These are phyloP conservation scores for Posidonia oceanica DNA, from an alignment of 116 monocot species.

Conservation along the genomic window DNA sequence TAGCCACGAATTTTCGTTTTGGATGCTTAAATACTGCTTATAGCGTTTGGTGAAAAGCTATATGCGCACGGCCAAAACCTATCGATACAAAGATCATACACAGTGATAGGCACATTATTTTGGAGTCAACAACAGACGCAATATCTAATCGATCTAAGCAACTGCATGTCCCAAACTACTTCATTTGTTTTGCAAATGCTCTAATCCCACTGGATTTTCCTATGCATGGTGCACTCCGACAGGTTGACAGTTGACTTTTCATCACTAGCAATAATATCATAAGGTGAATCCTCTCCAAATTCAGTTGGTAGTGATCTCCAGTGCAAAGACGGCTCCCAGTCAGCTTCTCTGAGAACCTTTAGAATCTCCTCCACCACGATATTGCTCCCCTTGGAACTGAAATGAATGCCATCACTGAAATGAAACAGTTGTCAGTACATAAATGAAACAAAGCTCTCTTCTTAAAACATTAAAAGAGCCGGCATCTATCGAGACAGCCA, in stretches of 20 bases:
- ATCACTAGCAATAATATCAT: constrained; percentile 47
- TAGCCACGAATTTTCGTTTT: no score
- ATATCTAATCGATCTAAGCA: no score
- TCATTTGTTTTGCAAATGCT: background rate
- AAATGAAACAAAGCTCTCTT: background rate
- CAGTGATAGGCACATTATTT: no score
- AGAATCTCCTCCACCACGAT: constrained; percentile 69
- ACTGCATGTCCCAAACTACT: no score
- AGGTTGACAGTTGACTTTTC: constrained; percentile 59
- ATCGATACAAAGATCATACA: no score
- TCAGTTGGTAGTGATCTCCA: constrained; percentile 88
- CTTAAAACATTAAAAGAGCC: background rate
- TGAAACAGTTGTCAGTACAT: background rate
- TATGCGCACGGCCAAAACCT: no score
- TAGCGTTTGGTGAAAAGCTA: no score
- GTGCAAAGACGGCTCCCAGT: constrained; percentile 75
- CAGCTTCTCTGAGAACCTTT: constrained; percentile 59
- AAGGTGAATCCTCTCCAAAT: constrained; percentile 70
- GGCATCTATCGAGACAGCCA: no score
- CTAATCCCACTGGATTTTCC: constrained; percentile 61
- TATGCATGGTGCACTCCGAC: constrained; percentile 56
- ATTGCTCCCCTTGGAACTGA: constrained; percentile 65
- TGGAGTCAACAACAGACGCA: no score
- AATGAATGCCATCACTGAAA: constrained; percentile 71
- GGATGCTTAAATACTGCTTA: no score